phyloP scores from a whole-genome alignment of 768 basidiomycete species.

The Tulasnella sp. region DNA sequence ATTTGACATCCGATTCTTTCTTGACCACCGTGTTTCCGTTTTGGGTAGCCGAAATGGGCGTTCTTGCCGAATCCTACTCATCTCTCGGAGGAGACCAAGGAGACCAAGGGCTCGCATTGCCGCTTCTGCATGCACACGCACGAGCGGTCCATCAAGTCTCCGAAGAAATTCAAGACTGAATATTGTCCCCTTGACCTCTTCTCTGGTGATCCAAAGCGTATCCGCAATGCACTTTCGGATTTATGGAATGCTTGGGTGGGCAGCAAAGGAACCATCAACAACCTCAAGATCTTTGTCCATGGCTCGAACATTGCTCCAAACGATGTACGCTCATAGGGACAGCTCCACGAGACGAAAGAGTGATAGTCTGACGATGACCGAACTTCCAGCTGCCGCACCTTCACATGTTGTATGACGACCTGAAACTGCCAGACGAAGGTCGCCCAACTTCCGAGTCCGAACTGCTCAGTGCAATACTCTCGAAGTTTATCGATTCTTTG shows the following conservation, averaged over 20 bases:
- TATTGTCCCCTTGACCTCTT: constrained; percentile 92
- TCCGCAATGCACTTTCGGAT: constrained; percentile 48
- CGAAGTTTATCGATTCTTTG: constrained; percentile 41
- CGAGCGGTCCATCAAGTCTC: constrained; percentile 30
- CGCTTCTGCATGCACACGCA: constrained; percentile 85
- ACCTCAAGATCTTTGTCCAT: constrained; percentile 64
- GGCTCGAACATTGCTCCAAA: constrained; percentile 49
- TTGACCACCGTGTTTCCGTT: background rate
- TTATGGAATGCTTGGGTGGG: constrained; percentile 66
- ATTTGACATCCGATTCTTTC: background rate
- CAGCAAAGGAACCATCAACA: constrained; percentile 60
- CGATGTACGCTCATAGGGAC: constrained; percentile 33
- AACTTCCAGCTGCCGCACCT: background rate
- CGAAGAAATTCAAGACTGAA: constrained; percentile 29
- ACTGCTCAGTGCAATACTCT: constrained; percentile 28
- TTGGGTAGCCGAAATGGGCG: constrained; percentile 85
- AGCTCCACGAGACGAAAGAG: background rate
- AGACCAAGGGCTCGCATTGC: constrained; percentile 60
- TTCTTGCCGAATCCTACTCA: constrained; percentile 61
- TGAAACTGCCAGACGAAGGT: background rate
- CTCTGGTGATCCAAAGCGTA: constrained; percentile 51
- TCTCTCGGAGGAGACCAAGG: constrained; percentile 46
- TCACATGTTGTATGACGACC: background rate
- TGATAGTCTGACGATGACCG: background rate
- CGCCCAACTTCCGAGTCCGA: constrained; percentile 8